phyloP scores from a whole-genome alignment of 768 basidiomycete genomes.

The Auriscalpium vulgare region DNA sequence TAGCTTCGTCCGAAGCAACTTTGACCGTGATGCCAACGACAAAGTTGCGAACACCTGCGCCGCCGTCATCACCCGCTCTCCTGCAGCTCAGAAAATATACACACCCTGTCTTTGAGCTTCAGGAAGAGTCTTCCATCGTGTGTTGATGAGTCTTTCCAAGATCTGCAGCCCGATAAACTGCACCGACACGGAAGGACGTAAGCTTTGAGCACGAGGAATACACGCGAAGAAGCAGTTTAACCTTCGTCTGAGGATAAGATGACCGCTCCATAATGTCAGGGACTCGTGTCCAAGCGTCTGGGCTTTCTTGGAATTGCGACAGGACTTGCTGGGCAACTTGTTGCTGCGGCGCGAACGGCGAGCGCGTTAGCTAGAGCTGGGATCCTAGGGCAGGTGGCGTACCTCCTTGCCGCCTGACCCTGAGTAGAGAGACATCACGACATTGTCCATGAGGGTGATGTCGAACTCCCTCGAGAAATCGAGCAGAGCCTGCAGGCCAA shows the following conservation, averaged over 20 bases:
- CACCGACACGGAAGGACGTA: too few relatives aligned
- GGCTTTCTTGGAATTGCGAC: slow-evolving; percentile 93
- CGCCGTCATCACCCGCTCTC: slow-evolving; percentile 7
- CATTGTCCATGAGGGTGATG: slow-evolving; percentile 85
- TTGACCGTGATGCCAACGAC: slow-evolving; percentile 91
- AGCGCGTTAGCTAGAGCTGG: neutral
- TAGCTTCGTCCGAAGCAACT: slow-evolving; percentile 83
- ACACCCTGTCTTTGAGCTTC: slow-evolving; percentile 87
- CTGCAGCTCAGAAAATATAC: slow-evolving; percentile 3
- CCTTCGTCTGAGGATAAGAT: slow-evolving; percentile 81
- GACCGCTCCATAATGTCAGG: slow-evolving; percentile 88
- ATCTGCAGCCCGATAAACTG: slow-evolving; percentile 97
- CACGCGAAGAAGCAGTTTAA: slow-evolving; percentile 17
- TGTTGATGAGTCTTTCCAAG: slow-evolving; percentile 89
- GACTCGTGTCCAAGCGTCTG: slow-evolving; percentile 95
- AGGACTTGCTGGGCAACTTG: slow-evolving; percentile 89
- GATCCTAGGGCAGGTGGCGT: slow-evolving; percentile 18
- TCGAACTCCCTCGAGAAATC: slow-evolving; percentile 94
- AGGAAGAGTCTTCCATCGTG: slow-evolving; percentile 93
- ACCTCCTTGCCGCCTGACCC: slow-evolving; percentile 75
- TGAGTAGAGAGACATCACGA: slow-evolving; percentile 88
- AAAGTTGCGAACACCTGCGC: slow-evolving; percentile 88
- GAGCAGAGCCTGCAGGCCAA: slow-evolving; percentile 66
- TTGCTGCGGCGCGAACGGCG: slow-evolving; percentile 51
- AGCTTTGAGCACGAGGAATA: neutral